Base-by-base conservation (phyloP, 495 filamentous ascomycete species). In the Aspergillus sclerotiicarbonarius region DNA sequence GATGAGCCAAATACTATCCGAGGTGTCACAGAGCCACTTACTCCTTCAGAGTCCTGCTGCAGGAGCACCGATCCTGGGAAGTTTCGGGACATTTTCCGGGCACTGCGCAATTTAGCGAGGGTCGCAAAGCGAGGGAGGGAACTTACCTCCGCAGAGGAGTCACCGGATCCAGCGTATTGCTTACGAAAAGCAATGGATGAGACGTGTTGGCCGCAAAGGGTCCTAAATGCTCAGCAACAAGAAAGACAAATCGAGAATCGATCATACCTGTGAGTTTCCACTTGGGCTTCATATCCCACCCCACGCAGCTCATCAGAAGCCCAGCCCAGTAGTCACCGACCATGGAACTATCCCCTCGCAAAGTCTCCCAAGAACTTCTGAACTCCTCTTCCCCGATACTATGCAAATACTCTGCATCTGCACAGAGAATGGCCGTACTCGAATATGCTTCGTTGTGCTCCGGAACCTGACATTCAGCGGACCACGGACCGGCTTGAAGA, bases 241-340 rank as follows among this genome's bases (percentile, higher is more conserved):
- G 5, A 10, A 6, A 21, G 10, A 19, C 44, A 15, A 35, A 12
- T 37, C 19, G 6, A 16, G 0, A 6, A 32, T 2, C 31, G 10
- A 4, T 12, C 65, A 30, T 69, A 76, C 73, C 78, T 53, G 65
- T 57, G 56, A 83, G 82, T 16, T 80, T 74, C 75, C 87, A 85
- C 51, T 83, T 81, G 0, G 86, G 77, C 21, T 79, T 76, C 1
- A 84, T 61, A 5, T 74, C 72, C 78, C 86, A 86, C 15, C 79
- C 80, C 0, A 79, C 74, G 68, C 87, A 91, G 0, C 64, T 64
- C 57, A 90, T 53, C 15, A 80, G 70, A 20, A 88, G 68, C 1
- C 69, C 69, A 4, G 83, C 77, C 80, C 85, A 87, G 16, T 84
- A 81, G 29, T 82, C 82, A 0, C 87, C 87, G 3, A 82, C 65